A percentile compares a stretch with the other conserved stretches of the same genome.
Evolutionary conservation across 179 eudicot genomes (phyloP).

Genomic region (Pouteria campechiana): DNA sequence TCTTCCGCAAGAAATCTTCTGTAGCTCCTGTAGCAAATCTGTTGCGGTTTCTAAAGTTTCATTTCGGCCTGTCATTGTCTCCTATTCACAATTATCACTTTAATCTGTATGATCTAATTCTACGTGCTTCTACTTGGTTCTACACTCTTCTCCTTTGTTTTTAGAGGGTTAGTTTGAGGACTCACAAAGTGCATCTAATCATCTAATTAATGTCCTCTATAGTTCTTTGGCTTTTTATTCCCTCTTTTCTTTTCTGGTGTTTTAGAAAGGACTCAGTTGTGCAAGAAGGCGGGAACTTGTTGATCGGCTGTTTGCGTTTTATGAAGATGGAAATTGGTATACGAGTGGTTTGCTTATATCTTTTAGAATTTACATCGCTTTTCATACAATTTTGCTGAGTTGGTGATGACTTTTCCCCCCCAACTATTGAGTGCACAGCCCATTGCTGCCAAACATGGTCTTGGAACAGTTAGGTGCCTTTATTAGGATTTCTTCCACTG

Average conservation of each 20-base stretch:
- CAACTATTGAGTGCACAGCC: conserved; percentile 32
- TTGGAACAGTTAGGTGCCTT: conserved; percentile 47
- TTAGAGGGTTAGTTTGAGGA: too few species aligned
- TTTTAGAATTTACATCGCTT: neutral
- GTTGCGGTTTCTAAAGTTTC: too few species aligned
- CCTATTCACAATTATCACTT: too few species aligned
- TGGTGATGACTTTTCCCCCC: too few species aligned
- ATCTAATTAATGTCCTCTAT: too few species aligned
- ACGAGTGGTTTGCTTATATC: conserved; percentile 2
- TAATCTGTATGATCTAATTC: too few species aligned
- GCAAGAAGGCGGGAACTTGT: conserved; percentile 65
- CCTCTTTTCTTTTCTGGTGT: conserved; percentile 6
- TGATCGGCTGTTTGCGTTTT: conserved; percentile 41
- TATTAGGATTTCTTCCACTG: conserved; percentile 45
- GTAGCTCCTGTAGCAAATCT: too few species aligned
- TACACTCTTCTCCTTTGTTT: too few species aligned
- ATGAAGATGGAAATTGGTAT: conserved; percentile 50
- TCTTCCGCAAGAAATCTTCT: too few species aligned
- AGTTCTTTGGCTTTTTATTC: neutral
- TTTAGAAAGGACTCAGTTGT: conserved; percentile 43
- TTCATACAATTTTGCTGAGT: conserved; percentile 1
- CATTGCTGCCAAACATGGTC: conserved; percentile 32
- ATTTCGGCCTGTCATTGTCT: too few species aligned
- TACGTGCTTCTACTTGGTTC: too few species aligned
- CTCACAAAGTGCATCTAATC: too few species aligned